Conservation (phyloP, 169 alveolate species). For the Plasmodium knowlesi region DNA sequence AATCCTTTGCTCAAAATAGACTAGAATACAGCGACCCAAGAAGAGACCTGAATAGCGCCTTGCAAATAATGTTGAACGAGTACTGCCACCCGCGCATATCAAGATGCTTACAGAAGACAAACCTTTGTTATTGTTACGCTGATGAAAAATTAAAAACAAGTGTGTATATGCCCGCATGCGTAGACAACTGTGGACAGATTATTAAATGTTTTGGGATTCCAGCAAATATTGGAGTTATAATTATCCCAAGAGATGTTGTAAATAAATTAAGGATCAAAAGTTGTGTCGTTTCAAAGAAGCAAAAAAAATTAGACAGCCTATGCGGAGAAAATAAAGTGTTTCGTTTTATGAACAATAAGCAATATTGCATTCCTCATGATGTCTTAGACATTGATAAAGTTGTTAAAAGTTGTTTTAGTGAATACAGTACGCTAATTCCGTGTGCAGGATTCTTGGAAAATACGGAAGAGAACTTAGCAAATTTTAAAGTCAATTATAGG, state of each 20-base stretch:
- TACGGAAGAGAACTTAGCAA: not conserved
- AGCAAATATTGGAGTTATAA: not conserved
- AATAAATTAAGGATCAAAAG: conserved; percentile 2
- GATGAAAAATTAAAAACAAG: not conserved
- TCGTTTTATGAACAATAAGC: not conserved
- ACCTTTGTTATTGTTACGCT: not conserved
- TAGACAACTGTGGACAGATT: conserved; percentile 46
- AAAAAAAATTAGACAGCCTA: conserved; percentile 18
- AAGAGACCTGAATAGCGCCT: conserved; percentile 1
- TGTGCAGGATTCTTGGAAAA: conserved; percentile 33
- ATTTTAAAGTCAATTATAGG: not conserved
- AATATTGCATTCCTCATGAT: conserved; percentile 69
- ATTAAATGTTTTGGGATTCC: not conserved
- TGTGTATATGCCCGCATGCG: not conserved
- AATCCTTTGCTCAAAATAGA: not conserved
- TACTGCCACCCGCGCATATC: conserved; percentile 50
- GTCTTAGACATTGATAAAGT: not conserved
- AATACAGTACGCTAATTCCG: not conserved
- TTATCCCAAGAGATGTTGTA: not conserved
- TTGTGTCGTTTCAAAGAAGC: conserved; percentile 35
- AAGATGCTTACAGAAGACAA: not conserved
- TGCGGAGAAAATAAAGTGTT: conserved; percentile 66
- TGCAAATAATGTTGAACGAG: conserved; percentile 14
- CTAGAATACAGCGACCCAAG: not conserved
- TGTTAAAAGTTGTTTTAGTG: not conserved